Conservation (phyloP, 2,329 filamentous ascomycete species). For the Fusarium sp. region DNA sequence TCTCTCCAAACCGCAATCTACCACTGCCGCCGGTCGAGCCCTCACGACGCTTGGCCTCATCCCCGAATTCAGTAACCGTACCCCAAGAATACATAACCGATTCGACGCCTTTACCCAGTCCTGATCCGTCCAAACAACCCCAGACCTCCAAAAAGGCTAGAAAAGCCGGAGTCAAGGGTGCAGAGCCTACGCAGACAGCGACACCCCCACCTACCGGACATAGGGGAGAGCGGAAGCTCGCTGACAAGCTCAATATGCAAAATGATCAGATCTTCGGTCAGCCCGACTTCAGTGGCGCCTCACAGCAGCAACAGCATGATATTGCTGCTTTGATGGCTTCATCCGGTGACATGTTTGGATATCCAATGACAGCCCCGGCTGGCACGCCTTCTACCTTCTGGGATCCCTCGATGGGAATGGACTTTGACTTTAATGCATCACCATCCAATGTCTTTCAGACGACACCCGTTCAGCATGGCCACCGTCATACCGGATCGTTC, state of each 20-base stretch:
- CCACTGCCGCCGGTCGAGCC: slow-evolving; percentile 73
- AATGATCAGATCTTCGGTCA: slow-evolving; percentile 70
- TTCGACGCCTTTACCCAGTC: slow-evolving; percentile 50
- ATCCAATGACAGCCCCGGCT: slow-evolving; percentile 72
- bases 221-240: slow-evolving; percentile 70
- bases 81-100: slow-evolving; percentile 52
- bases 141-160: slow-evolving; percentile 63
- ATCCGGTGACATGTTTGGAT: slow-evolving; percentile 71
- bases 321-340: slow-evolving; percentile 64
- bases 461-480: slow-evolving; percentile 49
- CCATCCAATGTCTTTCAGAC: slow-evolving; percentile 61
- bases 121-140: slow-evolving; percentile 45
- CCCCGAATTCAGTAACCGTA: slow-evolving; percentile 62
- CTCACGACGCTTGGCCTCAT: slow-evolving; percentile 71
- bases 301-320: slow-evolving; percentile 62
- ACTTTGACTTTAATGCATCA: slow-evolving; percentile 69
- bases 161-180: slow-evolving; percentile 59
- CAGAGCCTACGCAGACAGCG: slow-evolving; percentile 64
- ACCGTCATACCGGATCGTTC: slow-evolving; percentile 66
- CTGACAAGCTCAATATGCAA: slow-evolving; percentile 70
- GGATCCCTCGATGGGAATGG: slow-evolving; percentile 73
- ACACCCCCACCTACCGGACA: slow-evolving; percentile 73
- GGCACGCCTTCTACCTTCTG: slow-evolving; percentile 69
- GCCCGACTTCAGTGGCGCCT: slow-evolving; percentile 64
- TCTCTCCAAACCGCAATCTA: slow-evolving; percentile 67